Percentiles rank a stretch among this genome's conserved stretches.
These are phyloP conservation scores for Knoxia roxburghii DNA, from an alignment of 257 asterid species.

Conservation along the genomic window DNA sequence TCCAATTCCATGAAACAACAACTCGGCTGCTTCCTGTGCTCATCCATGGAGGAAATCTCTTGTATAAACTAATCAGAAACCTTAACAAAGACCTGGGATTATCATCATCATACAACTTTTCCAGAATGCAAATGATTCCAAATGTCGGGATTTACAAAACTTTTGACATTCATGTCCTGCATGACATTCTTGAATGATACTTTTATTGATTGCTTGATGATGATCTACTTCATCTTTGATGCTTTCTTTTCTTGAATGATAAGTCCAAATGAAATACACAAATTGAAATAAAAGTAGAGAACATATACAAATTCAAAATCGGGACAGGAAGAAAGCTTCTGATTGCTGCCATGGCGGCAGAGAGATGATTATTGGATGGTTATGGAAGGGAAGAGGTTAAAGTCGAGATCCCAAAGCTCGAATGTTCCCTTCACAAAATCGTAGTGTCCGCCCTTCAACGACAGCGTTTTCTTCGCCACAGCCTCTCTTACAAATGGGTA, in stretches of 20 bases:
- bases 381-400: constrained; percentile 38
- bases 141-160: neutral
- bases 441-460: constrained; percentile 74
- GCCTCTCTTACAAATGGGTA: constrained; percentile 86
- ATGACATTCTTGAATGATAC: too few relatives aligned
- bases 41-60: too few relatives aligned
- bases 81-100: neutral
- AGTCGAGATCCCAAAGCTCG: constrained; percentile 75
- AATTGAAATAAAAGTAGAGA: too few relatives aligned
- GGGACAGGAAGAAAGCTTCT: neutral
- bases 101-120: neutral
- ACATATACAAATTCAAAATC: constrained; percentile 2
- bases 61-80: too few relatives aligned
- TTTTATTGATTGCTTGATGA: too few relatives aligned
- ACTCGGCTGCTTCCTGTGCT: neutral
- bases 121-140: neutral
- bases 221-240: neutral
- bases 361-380: constrained; percentile 21
- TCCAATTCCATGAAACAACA: constrained; percentile 62
- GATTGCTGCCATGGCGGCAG: neutral
- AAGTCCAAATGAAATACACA: too few relatives aligned
- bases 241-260: neutral
- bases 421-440: constrained; percentile 75
- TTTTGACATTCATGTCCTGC: too few relatives aligned
- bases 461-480: constrained; percentile 44